phyloP scores from a whole-genome alignment of 768 basidiomycete genomes.

The Gymnopilus junonius region DNA sequence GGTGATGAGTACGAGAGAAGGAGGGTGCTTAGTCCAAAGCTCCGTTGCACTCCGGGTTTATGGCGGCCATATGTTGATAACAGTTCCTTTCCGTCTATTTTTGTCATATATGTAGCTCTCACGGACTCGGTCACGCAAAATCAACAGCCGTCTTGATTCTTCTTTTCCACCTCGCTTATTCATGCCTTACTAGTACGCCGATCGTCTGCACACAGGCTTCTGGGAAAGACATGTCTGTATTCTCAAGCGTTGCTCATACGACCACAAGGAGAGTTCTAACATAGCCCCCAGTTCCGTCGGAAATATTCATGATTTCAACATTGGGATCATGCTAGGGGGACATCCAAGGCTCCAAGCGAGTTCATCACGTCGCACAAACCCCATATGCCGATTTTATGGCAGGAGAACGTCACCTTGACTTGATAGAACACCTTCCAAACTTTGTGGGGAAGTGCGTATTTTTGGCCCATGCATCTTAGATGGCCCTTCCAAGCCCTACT shows the following conservation, averaged over 20 bases:
- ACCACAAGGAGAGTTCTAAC: neutral
- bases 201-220: too few species aligned
- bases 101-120: neutral
- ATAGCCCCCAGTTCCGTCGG: neutral
- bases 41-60: constrained; percentile 2
- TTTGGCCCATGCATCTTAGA: neutral
- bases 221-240: neutral
- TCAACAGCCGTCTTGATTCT: too few species aligned
- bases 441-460: neutral
- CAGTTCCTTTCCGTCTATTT: constrained; percentile 1
- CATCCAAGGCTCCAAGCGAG: too few species aligned
- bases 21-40: neutral
- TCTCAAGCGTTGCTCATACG: neutral
- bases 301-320: neutral
- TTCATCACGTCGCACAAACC: neutral
- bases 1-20: neutral
- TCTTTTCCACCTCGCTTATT: neutral
- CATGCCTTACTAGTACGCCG: neutral
- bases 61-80: neutral
- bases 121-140: neutral
- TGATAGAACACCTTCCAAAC: neutral
- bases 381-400: neutral
- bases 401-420: neutral
- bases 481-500: neutral
- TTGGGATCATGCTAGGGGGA: too few species aligned